phyloP scores from a whole-genome alignment of 2,329 filamentous ascomycete species.

The Cytospora paraplurivora region DNA sequence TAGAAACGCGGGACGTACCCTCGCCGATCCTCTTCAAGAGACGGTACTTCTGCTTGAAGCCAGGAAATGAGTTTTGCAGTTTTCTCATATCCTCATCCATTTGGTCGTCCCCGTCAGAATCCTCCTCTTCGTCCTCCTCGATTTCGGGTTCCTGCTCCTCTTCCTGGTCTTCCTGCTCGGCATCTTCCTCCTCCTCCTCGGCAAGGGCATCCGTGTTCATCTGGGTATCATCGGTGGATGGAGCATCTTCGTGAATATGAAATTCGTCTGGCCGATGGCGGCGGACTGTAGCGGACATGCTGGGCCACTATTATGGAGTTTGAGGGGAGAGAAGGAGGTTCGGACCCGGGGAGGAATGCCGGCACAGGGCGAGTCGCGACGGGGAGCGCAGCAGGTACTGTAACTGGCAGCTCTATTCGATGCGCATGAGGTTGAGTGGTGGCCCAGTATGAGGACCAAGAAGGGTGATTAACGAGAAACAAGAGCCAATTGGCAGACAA shows the following conservation, averaged over 20 bases:
- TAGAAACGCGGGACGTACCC: conserved; percentile 56
- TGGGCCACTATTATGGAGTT: background rate
- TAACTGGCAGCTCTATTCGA: background rate
- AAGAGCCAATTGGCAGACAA: background rate
- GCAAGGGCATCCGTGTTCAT: conserved; percentile 49
- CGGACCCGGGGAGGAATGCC: background rate
- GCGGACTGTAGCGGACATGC: conserved; percentile 32
- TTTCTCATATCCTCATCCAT: conserved; percentile 83
- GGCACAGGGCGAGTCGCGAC: background rate
- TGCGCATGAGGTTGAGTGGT: conserved; percentile 1
- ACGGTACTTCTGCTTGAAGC: conserved; percentile 81
- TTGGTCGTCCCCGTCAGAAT: conserved; percentile 43
- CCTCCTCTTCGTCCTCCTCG: conserved; percentile 39
- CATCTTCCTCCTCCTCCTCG: conserved; percentile 38
- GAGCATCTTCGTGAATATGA: conserved; percentile 52
- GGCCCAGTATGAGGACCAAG: background rate
- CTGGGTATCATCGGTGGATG: conserved; percentile 52
- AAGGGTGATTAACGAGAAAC: background rate
- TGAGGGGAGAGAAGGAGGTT: background rate
- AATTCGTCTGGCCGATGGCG: conserved; percentile 44
- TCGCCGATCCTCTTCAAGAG: conserved; percentile 97
- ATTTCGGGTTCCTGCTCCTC: conserved; percentile 42
- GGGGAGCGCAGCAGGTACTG: background rate
- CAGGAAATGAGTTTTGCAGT: conserved; percentile 78
- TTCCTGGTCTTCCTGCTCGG: conserved; percentile 38